phyloP scores from a whole-genome alignment of 495 filamentous ascomycete species.

The Trichoderma asperelloides region DNA sequence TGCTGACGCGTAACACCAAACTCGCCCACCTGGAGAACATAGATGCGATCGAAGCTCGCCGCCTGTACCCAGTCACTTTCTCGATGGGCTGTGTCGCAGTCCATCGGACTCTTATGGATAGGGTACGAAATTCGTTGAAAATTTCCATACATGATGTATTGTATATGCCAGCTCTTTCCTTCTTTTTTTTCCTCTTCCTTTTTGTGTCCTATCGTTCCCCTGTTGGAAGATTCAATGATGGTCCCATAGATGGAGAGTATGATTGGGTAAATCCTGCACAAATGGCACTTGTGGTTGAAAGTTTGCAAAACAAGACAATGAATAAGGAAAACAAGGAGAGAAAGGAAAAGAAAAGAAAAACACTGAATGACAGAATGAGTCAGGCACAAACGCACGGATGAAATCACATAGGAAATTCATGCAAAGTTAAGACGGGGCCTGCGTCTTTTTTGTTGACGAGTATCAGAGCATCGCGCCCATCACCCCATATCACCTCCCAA shows the following conservation, averaged over 20 bases:
- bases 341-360: background rate
- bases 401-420: background rate
- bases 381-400: background rate
- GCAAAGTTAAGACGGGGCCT: background rate
- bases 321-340: background rate
- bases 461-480: background rate
- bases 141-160: background rate
- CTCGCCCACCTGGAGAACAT: background rate
- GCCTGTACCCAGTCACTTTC: background rate
- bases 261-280: background rate
- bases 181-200: background rate
- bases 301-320: background rate
- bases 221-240: background rate
- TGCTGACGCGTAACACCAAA: constrained; percentile 2
- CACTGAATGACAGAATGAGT: background rate
- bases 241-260: background rate
- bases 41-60: background rate
- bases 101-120: constrained; percentile 2
- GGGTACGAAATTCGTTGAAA: background rate
- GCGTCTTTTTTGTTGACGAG: background rate
- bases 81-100: background rate
- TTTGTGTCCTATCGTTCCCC: too few relatives aligned
- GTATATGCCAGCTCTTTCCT: background rate
- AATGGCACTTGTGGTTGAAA: background rate
- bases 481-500: background rate